phyloP scores from a whole-genome alignment of 225 moss, liverwort and hornwort species.

The Takakia lepidozioides region DNA sequence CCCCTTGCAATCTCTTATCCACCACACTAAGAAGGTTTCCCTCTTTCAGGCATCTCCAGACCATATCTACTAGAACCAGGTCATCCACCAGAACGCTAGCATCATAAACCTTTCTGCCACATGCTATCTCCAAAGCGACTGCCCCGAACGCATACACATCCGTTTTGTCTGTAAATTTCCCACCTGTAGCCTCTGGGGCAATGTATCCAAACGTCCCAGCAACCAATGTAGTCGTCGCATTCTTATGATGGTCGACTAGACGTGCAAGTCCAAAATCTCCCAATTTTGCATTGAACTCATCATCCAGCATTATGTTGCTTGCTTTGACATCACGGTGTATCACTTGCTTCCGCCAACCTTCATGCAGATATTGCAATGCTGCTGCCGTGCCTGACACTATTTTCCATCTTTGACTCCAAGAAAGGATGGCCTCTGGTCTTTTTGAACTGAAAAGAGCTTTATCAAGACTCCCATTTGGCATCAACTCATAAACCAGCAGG shows the following conservation, averaged over 20 bases:
- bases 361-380: slow-evolving; percentile 22
- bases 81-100: slow-evolving; percentile 2
- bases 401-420: slow-evolving; percentile 14
- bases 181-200: slow-evolving; percentile 22
- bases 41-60: slow-evolving; percentile 25
- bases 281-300: slow-evolving; percentile 34
- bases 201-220: slow-evolving; percentile 50
- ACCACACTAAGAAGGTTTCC: slow-evolving; percentile 13
- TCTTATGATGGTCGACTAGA: slow-evolving; percentile 35
- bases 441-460: slow-evolving; percentile 8
- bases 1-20: slow-evolving; percentile 7
- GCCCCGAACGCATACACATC: slow-evolving; percentile 45
- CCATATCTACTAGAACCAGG: slow-evolving; percentile 28
- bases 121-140: slow-evolving; percentile 25
- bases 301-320: slow-evolving; percentile 50
- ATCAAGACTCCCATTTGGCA: slow-evolving; percentile 34
- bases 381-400: slow-evolving; percentile 15
- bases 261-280: slow-evolving; percentile 60
- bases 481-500: slow-evolving; percentile 52
- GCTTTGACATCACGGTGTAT: slow-evolving; percentile 54
- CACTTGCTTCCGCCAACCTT: slow-evolving; percentile 45
- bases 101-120: slow-evolving; percentile 21
- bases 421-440: neutral
- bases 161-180: slow-evolving; percentile 29
- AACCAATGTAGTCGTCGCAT: slow-evolving; percentile 25